Conservation (phyloP, 2,329 filamentous ascomycete species). For the Phoma sp. region DNA sequence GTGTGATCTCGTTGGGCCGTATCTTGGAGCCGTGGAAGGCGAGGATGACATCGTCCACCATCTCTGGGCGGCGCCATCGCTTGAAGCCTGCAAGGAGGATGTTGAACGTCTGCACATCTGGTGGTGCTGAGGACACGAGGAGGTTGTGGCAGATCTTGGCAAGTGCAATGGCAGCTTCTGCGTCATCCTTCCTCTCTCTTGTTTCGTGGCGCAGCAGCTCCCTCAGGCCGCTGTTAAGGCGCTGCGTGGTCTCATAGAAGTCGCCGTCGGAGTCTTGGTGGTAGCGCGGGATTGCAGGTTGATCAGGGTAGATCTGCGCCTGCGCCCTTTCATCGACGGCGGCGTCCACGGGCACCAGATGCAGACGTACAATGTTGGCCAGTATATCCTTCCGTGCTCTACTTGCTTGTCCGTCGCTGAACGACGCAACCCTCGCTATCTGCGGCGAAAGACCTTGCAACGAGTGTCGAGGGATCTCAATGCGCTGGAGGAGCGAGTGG, state of each 20-base stretch:
- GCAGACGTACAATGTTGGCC: slow-evolving; percentile 22
- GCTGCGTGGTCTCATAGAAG: slow-evolving; percentile 36
- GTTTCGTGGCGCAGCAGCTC: slow-evolving; percentile 23
- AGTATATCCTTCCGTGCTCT: slow-evolving; percentile 24
- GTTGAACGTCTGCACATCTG: slow-evolving; percentile 74
- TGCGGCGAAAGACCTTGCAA: slow-evolving; percentile 26
- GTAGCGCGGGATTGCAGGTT: slow-evolving; percentile 40
- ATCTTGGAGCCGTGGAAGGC: slow-evolving; percentile 47
- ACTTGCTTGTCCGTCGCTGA: slow-evolving; percentile 3
- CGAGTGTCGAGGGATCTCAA: slow-evolving; percentile 6
- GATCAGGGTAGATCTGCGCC: slow-evolving; percentile 14
- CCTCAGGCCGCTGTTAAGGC: slow-evolving; percentile 42
- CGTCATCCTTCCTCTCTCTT: slow-evolving; percentile 17
- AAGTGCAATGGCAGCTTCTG: slow-evolving; percentile 23
- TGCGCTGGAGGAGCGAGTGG: slow-evolving; percentile 40
- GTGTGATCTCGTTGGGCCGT: slow-evolving; percentile 55
- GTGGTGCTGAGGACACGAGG: slow-evolving; percentile 64
- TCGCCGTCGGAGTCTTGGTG: slow-evolving; percentile 47
- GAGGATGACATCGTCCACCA: slow-evolving; percentile 40
- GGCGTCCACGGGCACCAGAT: slow-evolving; percentile 13
- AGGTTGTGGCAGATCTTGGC: slow-evolving; percentile 66
- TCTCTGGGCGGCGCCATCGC: slow-evolving; percentile 29
- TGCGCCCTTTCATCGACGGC: slow-evolving; percentile 19
- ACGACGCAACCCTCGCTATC: slow-evolving; percentile 23
- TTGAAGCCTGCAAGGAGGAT: slow-evolving; percentile 69